Evolutionary conservation across 495 filamentous ascomycete species (phyloP).

Genomic region (Corynascus novoguineensis): DNA sequence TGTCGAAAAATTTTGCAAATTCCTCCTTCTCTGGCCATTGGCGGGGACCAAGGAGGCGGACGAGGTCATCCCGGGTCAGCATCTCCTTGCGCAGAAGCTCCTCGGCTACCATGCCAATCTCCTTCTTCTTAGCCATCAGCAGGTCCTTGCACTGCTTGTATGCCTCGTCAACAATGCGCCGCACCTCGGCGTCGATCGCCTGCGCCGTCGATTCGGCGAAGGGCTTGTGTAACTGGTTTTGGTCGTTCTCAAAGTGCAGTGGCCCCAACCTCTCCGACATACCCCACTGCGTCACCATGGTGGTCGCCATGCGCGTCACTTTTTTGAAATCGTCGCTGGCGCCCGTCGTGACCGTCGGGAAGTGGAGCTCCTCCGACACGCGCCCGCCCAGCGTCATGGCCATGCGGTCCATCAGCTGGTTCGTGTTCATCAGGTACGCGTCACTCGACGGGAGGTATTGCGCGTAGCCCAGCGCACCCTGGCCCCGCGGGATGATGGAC

Average conservation of each 20-base stretch:
- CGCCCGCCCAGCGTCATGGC: constrained; percentile 97
- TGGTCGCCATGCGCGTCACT: constrained; percentile 88
- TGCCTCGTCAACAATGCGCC: constrained; percentile 81
- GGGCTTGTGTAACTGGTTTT: constrained; percentile 80
- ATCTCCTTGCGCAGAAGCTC: constrained; percentile 91
- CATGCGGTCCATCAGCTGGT: constrained; percentile 99
- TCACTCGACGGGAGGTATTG: constrained; percentile 91
- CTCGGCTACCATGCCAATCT: constrained; percentile 85
- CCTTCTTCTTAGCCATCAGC: constrained; percentile 75
- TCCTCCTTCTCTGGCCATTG: constrained; percentile 79
- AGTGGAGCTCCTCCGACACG: constrained; percentile 92
- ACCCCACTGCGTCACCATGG: constrained; percentile 97
- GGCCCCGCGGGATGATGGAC: constrained; percentile 93
- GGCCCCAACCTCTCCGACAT: constrained; percentile 93
- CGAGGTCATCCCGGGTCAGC: constrained; percentile 80
- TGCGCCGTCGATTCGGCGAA: constrained; percentile 92
- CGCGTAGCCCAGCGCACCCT: constrained; percentile 89
- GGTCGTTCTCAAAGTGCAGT: constrained; percentile 76
- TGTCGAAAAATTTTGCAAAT: constrained; percentile 87
- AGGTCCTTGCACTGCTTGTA: constrained; percentile 85
- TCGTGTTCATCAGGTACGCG: constrained; percentile 87
- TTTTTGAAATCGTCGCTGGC: constrained; percentile 98
- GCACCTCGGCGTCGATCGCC: constrained; percentile 85
- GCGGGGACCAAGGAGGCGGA: constrained; percentile 76
- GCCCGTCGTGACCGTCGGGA: constrained; percentile 89